Conservation (phyloP, 495 filamentous ascomycete genomes). For the Penicillium ochrochloron region DNA sequence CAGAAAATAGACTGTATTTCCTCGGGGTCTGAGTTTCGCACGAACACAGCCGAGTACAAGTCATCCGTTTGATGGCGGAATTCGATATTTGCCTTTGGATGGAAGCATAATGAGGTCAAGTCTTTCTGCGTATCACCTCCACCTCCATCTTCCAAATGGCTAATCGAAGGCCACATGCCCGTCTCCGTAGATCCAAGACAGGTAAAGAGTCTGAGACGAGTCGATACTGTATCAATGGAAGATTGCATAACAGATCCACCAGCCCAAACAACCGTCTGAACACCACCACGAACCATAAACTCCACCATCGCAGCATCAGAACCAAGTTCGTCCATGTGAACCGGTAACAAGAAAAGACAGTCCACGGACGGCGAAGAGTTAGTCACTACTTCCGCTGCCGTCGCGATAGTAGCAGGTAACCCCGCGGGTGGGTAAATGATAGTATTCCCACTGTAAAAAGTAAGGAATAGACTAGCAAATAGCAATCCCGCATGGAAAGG, state of each 20-base stretch:
- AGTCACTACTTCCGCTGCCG: not conserved
- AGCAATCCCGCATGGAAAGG: not conserved
- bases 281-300: not conserved
- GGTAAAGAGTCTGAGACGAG: not conserved
- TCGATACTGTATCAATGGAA: not conserved
- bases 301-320: not conserved
- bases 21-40: not conserved
- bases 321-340: not conserved
- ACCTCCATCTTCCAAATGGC: not conserved
- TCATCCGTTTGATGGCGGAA: slow-evolving; percentile 1
- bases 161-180: slow-evolving; percentile 1
- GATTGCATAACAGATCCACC: not conserved
- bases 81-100: not conserved
- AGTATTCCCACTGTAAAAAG: not conserved
- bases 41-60: not conserved
- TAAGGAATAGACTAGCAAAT: not conserved
- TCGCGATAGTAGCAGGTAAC: not conserved
- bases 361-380: not conserved
- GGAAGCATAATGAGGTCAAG: not conserved
- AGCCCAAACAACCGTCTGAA: not conserved
- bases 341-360: not conserved
- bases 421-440: not conserved
- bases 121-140: not conserved
- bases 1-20: not conserved
- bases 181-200: not conserved